Evolutionary conservation across 164 flowering plant species (phyloP).

Genomic region (Umbilicus rupestris): DNA sequence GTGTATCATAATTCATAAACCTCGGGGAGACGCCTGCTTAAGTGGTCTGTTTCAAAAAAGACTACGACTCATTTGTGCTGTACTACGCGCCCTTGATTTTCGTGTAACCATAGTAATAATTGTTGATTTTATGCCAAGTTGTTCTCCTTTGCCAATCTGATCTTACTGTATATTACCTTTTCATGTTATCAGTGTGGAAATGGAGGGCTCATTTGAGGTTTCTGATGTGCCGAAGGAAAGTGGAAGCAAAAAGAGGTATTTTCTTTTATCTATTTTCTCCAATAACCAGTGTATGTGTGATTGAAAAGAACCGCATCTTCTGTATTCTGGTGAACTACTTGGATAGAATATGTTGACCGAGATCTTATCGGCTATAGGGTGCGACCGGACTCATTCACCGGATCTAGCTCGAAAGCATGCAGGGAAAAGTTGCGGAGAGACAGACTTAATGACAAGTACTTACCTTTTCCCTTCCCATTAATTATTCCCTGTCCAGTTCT

Average conservation of each 20-base stretch:
- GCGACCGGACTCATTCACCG: slow-evolving; percentile 16
- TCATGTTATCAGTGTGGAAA: slow-evolving; percentile 23
- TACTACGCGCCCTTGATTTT: too few relatives aligned
- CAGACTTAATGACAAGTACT: slow-evolving; percentile 23
- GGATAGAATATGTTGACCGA: too few relatives aligned
- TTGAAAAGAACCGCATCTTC: too few relatives aligned
- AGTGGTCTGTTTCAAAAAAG: neutral
- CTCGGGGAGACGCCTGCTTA: neutral
- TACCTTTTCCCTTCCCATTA: neutral
- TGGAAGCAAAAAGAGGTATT: slow-evolving; percentile 43
- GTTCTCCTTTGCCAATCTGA: neutral
- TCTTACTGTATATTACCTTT: neutral
- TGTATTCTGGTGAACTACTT: too few relatives aligned
- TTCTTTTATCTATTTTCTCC: too few relatives aligned
- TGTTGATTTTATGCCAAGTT: neutral
- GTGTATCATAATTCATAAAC: too few relatives aligned
- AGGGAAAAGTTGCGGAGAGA: slow-evolving; percentile 28
- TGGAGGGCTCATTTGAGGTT: slow-evolving; percentile 36
- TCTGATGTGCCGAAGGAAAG: slow-evolving; percentile 28
- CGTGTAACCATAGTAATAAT: neutral
- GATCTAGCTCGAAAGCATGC: slow-evolving; percentile 23
- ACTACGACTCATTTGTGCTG: neutral
- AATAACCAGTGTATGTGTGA: too few relatives aligned
- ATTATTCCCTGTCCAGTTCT: neutral
- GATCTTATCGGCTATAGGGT: too few relatives aligned